Conservation (phyloP, 208 protist species). For the Acanthamoeba quina region DNA sequence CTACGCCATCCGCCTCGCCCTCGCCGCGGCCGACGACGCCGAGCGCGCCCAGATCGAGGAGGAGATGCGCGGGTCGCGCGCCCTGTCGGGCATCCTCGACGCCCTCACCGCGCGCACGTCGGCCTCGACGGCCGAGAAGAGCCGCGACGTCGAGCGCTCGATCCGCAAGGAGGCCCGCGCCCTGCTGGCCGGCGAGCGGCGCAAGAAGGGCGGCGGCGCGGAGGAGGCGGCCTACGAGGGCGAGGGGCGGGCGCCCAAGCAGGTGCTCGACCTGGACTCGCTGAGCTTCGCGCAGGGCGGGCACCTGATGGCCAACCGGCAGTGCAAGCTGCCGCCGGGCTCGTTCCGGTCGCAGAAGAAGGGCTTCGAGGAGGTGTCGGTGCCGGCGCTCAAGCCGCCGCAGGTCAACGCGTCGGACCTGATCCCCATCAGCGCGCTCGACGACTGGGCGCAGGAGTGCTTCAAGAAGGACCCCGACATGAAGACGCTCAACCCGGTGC, state of each 20-base stretch:
- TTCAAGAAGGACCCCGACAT: slow-evolving; percentile 81
- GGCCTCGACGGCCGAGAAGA: slow-evolving; percentile 17
- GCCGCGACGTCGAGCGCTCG: slow-evolving; percentile 60
- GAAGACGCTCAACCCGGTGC: slow-evolving; percentile 95
- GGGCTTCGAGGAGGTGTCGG: slow-evolving; percentile 79
- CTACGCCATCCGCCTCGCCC: slow-evolving; percentile 87
- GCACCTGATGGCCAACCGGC: slow-evolving; percentile 74
- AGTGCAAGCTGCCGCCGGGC: slow-evolving; percentile 69
- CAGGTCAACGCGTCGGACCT: slow-evolving; percentile 34
- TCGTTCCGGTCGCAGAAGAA: slow-evolving; percentile 7
- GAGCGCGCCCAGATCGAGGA: slow-evolving; percentile 88
- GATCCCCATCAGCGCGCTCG: slow-evolving; percentile 83
- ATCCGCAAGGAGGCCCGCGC: slow-evolving; percentile 57
- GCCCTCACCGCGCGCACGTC: slow-evolving; percentile 71
- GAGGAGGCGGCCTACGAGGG: slow-evolving; percentile 29
- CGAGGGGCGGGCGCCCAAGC: slow-evolving; percentile 39
- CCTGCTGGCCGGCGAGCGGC: not conserved
- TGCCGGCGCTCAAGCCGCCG: slow-evolving; percentile 56
- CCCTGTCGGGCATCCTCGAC: slow-evolving; percentile 71
- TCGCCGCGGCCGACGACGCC: slow-evolving; percentile 85
- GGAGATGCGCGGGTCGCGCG: slow-evolving; percentile 85
- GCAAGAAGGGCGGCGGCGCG: slow-evolving; percentile 10
- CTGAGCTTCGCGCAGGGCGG: slow-evolving; percentile 91
- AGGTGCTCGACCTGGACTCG: slow-evolving; percentile 91
- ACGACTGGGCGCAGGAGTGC: slow-evolving; percentile 77